These are phyloP conservation scores for Irpex sp. DNA, from an alignment of 1,284 basidiomycete genomes.

Conservation along the genomic window DNA sequence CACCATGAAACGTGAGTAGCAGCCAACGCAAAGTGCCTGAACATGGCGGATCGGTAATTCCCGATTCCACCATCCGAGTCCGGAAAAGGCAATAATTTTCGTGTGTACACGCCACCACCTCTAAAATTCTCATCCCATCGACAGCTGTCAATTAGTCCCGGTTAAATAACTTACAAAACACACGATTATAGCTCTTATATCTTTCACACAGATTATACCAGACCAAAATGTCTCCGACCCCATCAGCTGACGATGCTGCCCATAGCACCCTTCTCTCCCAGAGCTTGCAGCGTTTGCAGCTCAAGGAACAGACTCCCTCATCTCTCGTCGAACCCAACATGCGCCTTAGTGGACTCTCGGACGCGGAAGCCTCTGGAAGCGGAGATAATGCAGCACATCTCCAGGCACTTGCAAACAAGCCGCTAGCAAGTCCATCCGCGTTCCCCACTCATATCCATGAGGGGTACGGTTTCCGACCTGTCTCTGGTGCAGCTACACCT, in stretches of 20 bases:
- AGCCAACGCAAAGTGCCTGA: neutral
- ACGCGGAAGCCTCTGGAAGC: conserved; percentile 6
- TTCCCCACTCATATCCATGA: conserved; percentile 44
- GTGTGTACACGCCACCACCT: neutral
- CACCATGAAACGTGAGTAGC: neutral
- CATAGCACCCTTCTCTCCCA: conserved; percentile 23
- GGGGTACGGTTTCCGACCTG: conserved; percentile 75
- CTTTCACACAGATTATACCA: neutral
- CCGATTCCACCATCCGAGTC: neutral
- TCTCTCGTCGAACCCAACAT: conserved; percentile 9
- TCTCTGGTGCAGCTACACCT: conserved; percentile 66
- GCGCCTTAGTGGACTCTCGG: neutral
- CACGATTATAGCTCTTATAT: neutral
- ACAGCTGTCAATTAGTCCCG: neutral
- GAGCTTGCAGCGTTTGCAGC: conserved; percentile 26
- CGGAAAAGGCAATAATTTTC: conserved; percentile 1
- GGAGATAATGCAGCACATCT: neutral
- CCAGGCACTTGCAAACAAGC: neutral
- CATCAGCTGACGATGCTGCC: conserved; percentile 14
- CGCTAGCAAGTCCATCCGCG: conserved; percentile 10
- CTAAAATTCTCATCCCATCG: neutral
- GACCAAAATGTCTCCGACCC: conserved; percentile 20
- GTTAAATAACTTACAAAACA: neutral
- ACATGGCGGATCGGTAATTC: neutral
- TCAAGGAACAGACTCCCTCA: conserved; percentile 13